Conservation (phyloP, 2,329 filamentous ascomycete species). For the Ceratocystis eucalypticola region DNA sequence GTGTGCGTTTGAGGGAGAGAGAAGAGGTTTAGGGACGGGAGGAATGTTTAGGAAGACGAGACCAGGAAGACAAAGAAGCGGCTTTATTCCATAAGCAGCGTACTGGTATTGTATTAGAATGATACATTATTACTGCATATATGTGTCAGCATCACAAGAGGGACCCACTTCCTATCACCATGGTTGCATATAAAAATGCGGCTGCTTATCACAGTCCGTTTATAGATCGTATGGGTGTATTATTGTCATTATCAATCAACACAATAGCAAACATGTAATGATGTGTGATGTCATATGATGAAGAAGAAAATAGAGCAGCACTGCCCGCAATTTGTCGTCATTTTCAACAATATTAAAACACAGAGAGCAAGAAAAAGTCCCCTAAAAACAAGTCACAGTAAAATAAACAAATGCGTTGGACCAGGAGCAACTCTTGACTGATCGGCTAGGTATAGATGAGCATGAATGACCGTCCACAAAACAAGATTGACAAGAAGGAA, state of each 20-base stretch:
- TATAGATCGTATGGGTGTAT: not conserved
- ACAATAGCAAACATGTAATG: no score
- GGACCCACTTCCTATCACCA: no score
- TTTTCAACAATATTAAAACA: no score
- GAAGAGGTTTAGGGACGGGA: not conserved
- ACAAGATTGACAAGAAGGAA: not conserved
- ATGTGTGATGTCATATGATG: not conserved
- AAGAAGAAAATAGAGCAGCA: not conserved
- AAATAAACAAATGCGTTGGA: not conserved
- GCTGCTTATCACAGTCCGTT: no score
- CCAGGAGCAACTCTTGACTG: not conserved
- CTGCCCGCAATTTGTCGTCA: no score
- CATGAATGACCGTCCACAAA: not conserved
- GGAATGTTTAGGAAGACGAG: not conserved
- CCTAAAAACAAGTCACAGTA: not conserved
- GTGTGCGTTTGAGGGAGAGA: not conserved
- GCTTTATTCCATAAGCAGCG: not conserved
- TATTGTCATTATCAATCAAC: not conserved
- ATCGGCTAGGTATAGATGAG: constrained; percentile 4
- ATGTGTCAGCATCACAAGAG: no score
- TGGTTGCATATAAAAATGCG: no score
- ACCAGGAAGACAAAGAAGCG: not conserved
- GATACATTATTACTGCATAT: not conserved
- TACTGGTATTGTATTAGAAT: not conserved
- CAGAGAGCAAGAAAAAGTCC: no score